Evolutionary conservation across 257 asterid species (phyloP).

Genomic region (Orobanche coerulescens): DNA sequence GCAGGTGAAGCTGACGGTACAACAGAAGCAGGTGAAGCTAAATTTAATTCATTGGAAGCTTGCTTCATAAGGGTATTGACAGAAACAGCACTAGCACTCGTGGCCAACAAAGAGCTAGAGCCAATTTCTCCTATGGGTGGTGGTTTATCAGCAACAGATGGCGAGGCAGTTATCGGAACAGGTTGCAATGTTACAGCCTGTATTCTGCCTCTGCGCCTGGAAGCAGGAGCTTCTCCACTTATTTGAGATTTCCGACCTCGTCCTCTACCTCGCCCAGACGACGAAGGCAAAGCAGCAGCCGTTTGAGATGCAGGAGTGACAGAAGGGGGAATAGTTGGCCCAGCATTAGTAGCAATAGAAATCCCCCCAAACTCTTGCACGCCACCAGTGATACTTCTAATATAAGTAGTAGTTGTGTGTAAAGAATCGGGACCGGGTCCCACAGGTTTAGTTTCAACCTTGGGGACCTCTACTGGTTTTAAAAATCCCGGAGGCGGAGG

Average conservation of each 20-base stretch:
- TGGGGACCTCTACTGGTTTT: slow-evolving; percentile 26
- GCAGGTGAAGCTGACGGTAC: slow-evolving; percentile 27
- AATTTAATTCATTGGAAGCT: slow-evolving; percentile 23
- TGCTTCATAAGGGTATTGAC: slow-evolving; percentile 27
- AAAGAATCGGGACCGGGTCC: slow-evolving; percentile 35
- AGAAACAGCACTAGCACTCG: slow-evolving; percentile 29
- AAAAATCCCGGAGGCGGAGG: slow-evolving; percentile 26
- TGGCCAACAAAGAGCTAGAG: slow-evolving; percentile 22
- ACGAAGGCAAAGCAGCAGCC: slow-evolving; percentile 35
- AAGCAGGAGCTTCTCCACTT: slow-evolving; percentile 62
- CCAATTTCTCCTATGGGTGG: slow-evolving; percentile 26
- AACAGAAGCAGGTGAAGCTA: slow-evolving; percentile 27
- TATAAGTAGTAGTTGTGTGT: slow-evolving; percentile 24
- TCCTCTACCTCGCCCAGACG: slow-evolving; percentile 68
- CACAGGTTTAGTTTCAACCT: slow-evolving; percentile 28
- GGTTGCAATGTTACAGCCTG: slow-evolving; percentile 32
- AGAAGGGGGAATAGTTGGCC: slow-evolving; percentile 33
- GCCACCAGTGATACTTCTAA: slow-evolving; percentile 32
- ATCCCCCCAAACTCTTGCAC: slow-evolving; percentile 31
- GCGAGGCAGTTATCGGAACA: slow-evolving; percentile 28
- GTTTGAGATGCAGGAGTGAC: slow-evolving; percentile 36
- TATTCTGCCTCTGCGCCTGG: slow-evolving; percentile 71
- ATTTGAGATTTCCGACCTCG: slow-evolving; percentile 56
- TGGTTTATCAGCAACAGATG: slow-evolving; percentile 25
- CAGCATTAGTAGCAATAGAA: slow-evolving; percentile 31